Base-by-base conservation (phyloP, 176 grass and related monocot species). In the Cenchrus americanus region DNA sequence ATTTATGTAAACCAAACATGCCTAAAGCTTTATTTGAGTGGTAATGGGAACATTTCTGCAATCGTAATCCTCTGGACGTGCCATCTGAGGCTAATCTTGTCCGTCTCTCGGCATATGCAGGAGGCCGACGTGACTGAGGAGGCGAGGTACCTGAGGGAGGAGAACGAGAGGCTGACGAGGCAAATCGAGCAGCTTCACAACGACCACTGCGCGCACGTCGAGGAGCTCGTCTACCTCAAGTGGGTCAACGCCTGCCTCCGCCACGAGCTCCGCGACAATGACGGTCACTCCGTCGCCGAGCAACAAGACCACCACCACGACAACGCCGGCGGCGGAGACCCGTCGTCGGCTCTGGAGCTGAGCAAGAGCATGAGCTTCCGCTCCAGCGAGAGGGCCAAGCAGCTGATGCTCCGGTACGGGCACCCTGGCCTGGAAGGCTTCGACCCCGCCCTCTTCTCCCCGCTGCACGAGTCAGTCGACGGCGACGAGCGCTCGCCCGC, bases 221-320 rank as follows among this genome's bases (percentile, higher is more conserved):
- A 95, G 78, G 96, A 98, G 77, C 82, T 95, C 27, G 96, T 98
- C 10, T 98, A 98, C 82, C 96, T 98, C 75, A 93, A 88, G 76
- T 93, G 96, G 93, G 65, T 93, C 50, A 98, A 98, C 85, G 93
- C 93, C 53, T 95, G 93, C 91, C 82, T 95, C 55, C 85, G 93
- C 54, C 82, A 98, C 51, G 96, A 98, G 34, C 63, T 98, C 77
- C 86, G 87, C 71, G 78, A 62, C 69, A 44, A 47, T 13, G 77
- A 87, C 62, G 80, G 65, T 21, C 71, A 90, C 42, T 34, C 83
- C 13, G 58, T 81, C 23, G 4, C 51, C 17, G 52, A 30, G 50
- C 24, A 73, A 1, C 74, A 71, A 1, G 4, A 23, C 1, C 67
- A 74, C 61, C 0, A 10, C 51, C 42, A 6, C 5, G 65, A 37